phyloP scores from a whole-genome alignment of 805 yeast species.

The Nakazawaea ambrosiae region DNA sequence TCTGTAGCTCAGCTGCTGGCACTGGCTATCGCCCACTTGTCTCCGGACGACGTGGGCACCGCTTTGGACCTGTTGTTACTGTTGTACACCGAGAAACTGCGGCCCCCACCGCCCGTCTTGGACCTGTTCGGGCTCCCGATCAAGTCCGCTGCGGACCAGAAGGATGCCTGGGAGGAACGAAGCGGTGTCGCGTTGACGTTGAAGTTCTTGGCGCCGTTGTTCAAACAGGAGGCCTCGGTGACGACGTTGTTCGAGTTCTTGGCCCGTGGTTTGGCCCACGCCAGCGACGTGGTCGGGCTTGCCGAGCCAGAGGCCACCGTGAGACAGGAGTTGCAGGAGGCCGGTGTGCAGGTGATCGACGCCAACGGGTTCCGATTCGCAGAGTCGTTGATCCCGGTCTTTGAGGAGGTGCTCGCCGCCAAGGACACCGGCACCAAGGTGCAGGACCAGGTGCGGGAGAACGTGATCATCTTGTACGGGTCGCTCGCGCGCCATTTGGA shows the following conservation, averaged over 20 bases:
- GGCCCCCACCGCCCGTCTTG: slow-evolving; percentile 68
- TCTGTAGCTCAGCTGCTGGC: slow-evolving; percentile 69
- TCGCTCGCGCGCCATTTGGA: slow-evolving; percentile 81
- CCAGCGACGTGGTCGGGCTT: slow-evolving; percentile 46
- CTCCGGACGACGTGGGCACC: slow-evolving; percentile 21
- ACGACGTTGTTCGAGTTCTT: slow-evolving; percentile 55
- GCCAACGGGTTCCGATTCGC: slow-evolving; percentile 58
- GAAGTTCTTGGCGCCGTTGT: slow-evolving; percentile 44
- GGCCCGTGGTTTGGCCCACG: slow-evolving; percentile 21
- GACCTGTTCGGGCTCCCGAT: slow-evolving; percentile 79
- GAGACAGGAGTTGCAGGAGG: slow-evolving; percentile 77
- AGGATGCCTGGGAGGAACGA: slow-evolving; percentile 80
- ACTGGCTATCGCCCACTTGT: slow-evolving; percentile 38
- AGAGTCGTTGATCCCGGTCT: slow-evolving; percentile 74
- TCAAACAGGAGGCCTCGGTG: slow-evolving; percentile 34
- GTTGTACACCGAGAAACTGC: slow-evolving; percentile 51
- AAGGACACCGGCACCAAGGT: slow-evolving; percentile 37
- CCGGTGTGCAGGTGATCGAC: slow-evolving; percentile 73
- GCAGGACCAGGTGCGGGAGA: slow-evolving; percentile 64
- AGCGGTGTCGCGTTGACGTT: slow-evolving; percentile 73
- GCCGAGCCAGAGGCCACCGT: slow-evolving; percentile 72
- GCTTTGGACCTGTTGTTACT: slow-evolving; percentile 38
- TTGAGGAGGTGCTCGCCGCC: slow-evolving; percentile 59
- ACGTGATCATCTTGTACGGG: slow-evolving; percentile 84
- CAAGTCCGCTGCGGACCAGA: slow-evolving; percentile 45